Percentiles rank a stretch among this genome's conserved stretches.
phyloP scores from a whole-genome alignment of 495 filamentous ascomycete genomes.

The Penicillium pancosmium region DNA sequence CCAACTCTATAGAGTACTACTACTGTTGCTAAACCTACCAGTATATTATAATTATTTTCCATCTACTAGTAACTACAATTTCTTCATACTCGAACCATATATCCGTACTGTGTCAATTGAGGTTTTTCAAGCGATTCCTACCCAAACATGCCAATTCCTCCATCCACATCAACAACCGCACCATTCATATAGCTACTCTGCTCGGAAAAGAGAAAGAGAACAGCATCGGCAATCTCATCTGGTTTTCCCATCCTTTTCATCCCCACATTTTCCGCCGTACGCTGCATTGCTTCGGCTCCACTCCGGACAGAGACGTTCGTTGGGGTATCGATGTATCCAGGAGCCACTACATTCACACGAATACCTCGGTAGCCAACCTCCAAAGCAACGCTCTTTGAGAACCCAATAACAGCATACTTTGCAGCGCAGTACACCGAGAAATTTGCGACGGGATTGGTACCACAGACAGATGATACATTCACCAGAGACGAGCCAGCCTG shows the following conservation, averaged over 20 bases:
- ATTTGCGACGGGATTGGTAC: conserved; percentile 35
- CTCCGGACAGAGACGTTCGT: conserved; percentile 37
- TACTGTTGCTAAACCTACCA: too few species aligned
- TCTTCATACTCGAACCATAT: too few species aligned
- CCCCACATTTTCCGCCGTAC: neutral
- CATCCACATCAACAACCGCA: conserved; percentile 5
- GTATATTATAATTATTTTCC: too few species aligned
- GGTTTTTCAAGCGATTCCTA: neutral
- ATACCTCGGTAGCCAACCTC: conserved; percentile 49
- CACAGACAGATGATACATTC: conserved; percentile 51
- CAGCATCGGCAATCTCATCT: conserved; percentile 17
- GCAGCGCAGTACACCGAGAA: conserved; percentile 50
- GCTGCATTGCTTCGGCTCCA: conserved; percentile 27
- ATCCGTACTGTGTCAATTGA: too few species aligned
- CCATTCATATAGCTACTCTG: conserved; percentile 11
- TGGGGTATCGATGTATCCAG: conserved; percentile 48
- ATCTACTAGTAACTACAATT: too few species aligned
- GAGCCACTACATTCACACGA: conserved; percentile 52
- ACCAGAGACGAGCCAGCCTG: conserved; percentile 26
- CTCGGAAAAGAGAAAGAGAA: conserved; percentile 1
- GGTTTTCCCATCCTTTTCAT: conserved; percentile 1
- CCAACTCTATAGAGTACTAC: too few species aligned
- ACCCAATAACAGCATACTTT: conserved; percentile 53
- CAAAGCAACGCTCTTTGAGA: conserved; percentile 51
- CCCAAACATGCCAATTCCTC: conserved; percentile 7